phyloP scores from a whole-genome alignment of 306 rosid species.

The Cyclanthera cordifolia region DNA sequence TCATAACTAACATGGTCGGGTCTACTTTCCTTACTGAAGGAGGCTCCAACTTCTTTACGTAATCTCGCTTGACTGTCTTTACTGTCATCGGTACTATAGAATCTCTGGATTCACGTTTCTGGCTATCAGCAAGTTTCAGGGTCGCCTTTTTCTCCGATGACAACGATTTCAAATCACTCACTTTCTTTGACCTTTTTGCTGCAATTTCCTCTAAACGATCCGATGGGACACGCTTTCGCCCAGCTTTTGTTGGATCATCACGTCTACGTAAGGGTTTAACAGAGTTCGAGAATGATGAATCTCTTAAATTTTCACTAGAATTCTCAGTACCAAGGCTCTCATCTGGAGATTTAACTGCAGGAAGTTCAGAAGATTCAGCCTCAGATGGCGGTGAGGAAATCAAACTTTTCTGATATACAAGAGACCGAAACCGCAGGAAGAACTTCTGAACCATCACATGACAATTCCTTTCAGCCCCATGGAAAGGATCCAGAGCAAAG shows the following conservation, averaged over 20 bases:
- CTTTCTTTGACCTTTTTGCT: slow-evolving; percentile 71
- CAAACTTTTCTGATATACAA: slow-evolving; percentile 74
- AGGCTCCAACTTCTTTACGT: slow-evolving; percentile 29
- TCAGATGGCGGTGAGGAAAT: slow-evolving; percentile 43
- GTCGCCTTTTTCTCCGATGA: slow-evolving; percentile 48
- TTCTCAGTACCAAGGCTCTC: too few species aligned
- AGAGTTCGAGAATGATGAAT: slow-evolving; percentile 31
- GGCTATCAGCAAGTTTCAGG: slow-evolving; percentile 41
- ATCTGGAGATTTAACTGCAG: slow-evolving; percentile 25
- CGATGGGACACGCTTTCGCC: slow-evolving; percentile 72
- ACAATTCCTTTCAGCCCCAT: slow-evolving; percentile 42
- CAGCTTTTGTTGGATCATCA: slow-evolving; percentile 60
- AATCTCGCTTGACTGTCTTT: slow-evolving; percentile 29
- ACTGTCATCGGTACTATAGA: slow-evolving; percentile 25
- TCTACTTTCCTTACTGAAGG: slow-evolving; percentile 33
- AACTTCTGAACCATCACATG: slow-evolving; percentile 41
- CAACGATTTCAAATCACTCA: slow-evolving; percentile 47
- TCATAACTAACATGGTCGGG: slow-evolving; percentile 76
- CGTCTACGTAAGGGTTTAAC: slow-evolving; percentile 53
- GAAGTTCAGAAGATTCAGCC: slow-evolving; percentile 37
- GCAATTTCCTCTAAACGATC: slow-evolving; percentile 92
- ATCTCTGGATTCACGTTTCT: slow-evolving; percentile 47
- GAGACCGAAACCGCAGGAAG: slow-evolving; percentile 74
- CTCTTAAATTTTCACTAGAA: slow-evolving; percentile 33
- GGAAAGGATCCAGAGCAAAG: slow-evolving; percentile 85